Evolutionary conservation across 257 asterid genomes (phyloP).

Genomic region (Leptodermis oblonga): DNA sequence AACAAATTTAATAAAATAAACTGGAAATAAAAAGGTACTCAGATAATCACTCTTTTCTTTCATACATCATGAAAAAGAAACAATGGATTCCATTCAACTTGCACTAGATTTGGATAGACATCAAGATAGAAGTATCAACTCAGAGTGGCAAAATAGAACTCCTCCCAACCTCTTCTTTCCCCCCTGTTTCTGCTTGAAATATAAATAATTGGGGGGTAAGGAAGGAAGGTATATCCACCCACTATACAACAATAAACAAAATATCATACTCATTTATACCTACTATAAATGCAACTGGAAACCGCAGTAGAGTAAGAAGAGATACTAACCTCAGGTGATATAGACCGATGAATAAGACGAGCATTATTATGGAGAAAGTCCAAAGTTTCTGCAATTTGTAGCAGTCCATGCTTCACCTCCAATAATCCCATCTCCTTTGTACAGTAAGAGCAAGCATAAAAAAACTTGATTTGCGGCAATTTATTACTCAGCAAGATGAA

Average conservation of each 20-base stretch:
- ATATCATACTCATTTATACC: background rate
- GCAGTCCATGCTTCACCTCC: constrained; percentile 97
- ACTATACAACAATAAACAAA: background rate
- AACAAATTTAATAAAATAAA: background rate
- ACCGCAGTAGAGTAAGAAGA: constrained; percentile 3
- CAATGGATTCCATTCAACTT: background rate
- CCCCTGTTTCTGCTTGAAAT: background rate
- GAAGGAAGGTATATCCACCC: background rate
- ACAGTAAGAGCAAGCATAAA: background rate
- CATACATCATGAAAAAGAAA: background rate
- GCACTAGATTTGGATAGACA: background rate
- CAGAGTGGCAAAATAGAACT: background rate
- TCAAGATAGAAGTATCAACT: background rate
- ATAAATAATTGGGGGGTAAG: no score
- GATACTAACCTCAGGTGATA: constrained; percentile 80
- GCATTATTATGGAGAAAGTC: constrained; percentile 97
- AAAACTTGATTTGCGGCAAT: constrained; percentile 7
- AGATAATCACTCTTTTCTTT: background rate
- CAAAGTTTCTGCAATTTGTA: constrained; percentile 95
- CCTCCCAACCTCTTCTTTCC: no score
- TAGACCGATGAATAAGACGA: constrained; percentile 77
- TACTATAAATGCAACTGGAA: background rate
- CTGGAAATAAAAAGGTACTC: background rate
- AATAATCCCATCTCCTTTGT: constrained; percentile 92
- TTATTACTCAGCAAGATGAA: background rate